Evolutionary conservation across 768 basidiomycete species (phyloP), one percentile per base, ranked within the genome.

Genomic region (Lactarius psammicola): DNA sequence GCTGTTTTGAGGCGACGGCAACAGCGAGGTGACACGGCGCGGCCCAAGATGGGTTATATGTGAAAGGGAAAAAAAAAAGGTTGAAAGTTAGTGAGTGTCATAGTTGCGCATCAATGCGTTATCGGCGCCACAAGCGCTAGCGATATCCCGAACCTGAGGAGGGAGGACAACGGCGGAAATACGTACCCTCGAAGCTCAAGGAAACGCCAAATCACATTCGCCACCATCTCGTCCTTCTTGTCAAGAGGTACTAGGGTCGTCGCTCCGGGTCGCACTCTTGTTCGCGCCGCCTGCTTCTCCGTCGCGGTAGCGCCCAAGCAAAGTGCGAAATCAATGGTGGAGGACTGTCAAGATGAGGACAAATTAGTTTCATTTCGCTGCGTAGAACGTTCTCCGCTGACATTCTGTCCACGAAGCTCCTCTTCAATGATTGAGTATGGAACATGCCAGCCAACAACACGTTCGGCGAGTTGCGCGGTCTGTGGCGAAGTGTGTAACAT

Each of bases 201-300:
- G 84, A 98, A 98, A 60, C 96, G 86, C 95, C 95, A 98, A 62
- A 99, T 92, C 31, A 96, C 95, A 74, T 99, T 99, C 9, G 95
- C 95, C 4, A 99, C 97, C 0, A 97, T 82, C 76, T 99, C 97
- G 72, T 99, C 97, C 79, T 98, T 98, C 80, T 97, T 98, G 66
- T 98, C 96, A 31, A 99, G 82, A 18, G 86, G 83, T 26, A 26
- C 30, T 7, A 71, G 72, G 42, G 71, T 72, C 31, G 78, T 72
- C 36, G 76, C 70, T 59, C 72, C 80, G n/a, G 75, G 72, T 78
- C 87, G 90, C 46, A 83, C 81, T 75, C 89, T 90, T 56, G 96
- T 98, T 49, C 94, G 87, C 46, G 78, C 75, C 0, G 97, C 95
- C 26, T 90, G 81, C 71, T 87, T 87, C 62, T 95, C 92, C 51